Evolutionary conservation across 2,329 filamentous ascomycete species (phyloP), one percentile per base, ranked within the genome.

Genomic region (Aspergillus floridensis): DNA sequence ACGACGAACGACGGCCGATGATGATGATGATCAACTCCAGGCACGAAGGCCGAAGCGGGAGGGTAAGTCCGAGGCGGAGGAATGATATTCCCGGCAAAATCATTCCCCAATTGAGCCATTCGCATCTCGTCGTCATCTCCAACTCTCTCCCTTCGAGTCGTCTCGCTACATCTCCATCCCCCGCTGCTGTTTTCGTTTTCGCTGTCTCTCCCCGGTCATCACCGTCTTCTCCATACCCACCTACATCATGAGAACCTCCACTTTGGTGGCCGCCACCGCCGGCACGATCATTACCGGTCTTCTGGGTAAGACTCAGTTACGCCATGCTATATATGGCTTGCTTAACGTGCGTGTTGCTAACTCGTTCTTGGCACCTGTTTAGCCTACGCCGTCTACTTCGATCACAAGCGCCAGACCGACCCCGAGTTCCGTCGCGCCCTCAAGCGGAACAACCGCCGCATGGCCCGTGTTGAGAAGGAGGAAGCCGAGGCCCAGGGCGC

Each of bases 321-420:
- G 29, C 53, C 32, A 19, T 24, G 22, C 24, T 51, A 49, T 58
- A 41, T 32, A 49, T 41, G 26, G 44, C 26, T 29, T 35, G 21
- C 53, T 14, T 32, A 31, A 16, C 22, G 35, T 44, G 26, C 56
- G 35, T 46, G 49, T 38, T 57, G 53, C 63, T 65, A 58, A 60
- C 59, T 49, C 7, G 31, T 24, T 56, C 29, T 21, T 35, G 14
- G 46, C 7, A 47, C 48, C 21, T 48, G 21, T 56, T 16, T 57
- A 82, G 86, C 84, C 69, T 88, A 88, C 73, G 86, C 86, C 67
- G 76, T 84, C 66, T 88, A 88, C 79, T 88, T 88, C 66, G 86
- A 88, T 75, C 81, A 88, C 79, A 82, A 82, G 72, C 81, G 86
- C 72, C 84, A 86, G 67, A 85, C 81, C 66, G 85, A 88, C 68